Base-by-base conservation (phyloP, 225 moss, liverwort and hornwort species). In the Physcomitrellopsis africana region DNA sequence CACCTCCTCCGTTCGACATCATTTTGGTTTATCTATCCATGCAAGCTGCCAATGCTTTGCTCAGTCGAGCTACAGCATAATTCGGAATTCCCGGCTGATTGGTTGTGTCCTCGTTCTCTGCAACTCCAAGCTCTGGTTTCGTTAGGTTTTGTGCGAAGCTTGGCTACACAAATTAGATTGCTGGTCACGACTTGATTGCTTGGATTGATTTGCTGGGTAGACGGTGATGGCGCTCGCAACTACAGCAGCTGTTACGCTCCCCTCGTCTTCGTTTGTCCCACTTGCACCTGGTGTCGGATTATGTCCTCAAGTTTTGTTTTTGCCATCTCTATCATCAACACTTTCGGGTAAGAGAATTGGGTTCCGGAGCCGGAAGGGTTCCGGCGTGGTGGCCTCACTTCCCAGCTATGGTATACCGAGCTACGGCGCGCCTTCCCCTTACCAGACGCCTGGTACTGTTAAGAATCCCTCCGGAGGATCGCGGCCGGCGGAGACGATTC, bases 391-490 rank as follows among this genome's bases (percentile, higher is more conserved):
- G 11, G 77, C 68, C 27, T 44, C 60, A 5, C 41, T 62, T 9
- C 51, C 78, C 1, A 72, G 81, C 68, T 87, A 87, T 51, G 87
- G 82, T 2, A 58, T 73, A 3, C 85, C 88, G 20, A 72, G 66
- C 68, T 88, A 88, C 3, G 80, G 76, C 20, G 68, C 80, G 3
- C 87, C 87, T 0, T 53, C 63, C n/a, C 87, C 84, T 1, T 82
- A 87, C 74, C 77, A 80, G 37, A 78, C 77, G 0, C 84, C 84
- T 3, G 73, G 77, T 26, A 48, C 61, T 3, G 70, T 37, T 0
- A 37, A 37, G 7, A 37, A 74, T 26, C 27, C 43, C 17, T 61
- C 49, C 43, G 67, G 63, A 11, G 63, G 51, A n/a, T 8, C 66
- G 1, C 73, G 79, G n/a, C 74, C 74, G 10, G 60, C 77, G 24